Evolutionary conservation across 2,329 filamentous ascomycete genomes (phyloP).

Genomic region (Alternaria sp.): DNA sequence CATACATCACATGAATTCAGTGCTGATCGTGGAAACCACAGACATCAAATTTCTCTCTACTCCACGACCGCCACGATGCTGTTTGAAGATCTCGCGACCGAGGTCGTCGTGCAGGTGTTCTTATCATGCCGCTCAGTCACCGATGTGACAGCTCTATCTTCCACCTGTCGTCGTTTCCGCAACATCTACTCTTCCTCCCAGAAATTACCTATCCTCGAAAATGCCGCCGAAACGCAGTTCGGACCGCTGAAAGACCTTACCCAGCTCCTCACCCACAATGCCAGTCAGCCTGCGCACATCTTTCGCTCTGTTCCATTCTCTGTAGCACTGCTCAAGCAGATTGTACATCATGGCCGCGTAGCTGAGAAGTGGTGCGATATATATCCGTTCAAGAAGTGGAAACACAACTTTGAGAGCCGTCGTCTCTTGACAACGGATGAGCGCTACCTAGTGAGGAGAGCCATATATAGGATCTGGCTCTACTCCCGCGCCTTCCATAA

Average conservation of each 20-base stretch:
- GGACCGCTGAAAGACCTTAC: constrained; percentile 67
- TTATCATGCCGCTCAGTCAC: constrained; percentile 61
- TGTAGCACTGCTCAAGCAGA: constrained; percentile 63
- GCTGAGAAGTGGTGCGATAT: constrained; percentile 67
- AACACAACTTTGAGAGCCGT: constrained; percentile 63
- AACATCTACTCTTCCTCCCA: constrained; percentile 62
- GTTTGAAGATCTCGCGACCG: constrained; percentile 64
- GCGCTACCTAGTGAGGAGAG: constrained; percentile 62
- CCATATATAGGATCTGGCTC: constrained; percentile 68
- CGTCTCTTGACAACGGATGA: constrained; percentile 62
- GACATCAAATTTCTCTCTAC: not conserved
- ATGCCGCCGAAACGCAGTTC: constrained; percentile 64
- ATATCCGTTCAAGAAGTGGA: constrained; percentile 72
- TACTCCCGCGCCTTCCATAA: constrained; percentile 67
- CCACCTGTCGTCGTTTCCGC: constrained; percentile 64
- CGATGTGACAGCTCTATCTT: constrained; percentile 63
- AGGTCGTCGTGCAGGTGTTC: constrained; percentile 66
- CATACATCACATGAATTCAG: not conserved
- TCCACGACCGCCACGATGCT: constrained; percentile 55
- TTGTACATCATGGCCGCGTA: constrained; percentile 62
- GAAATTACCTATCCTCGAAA: constrained; percentile 63
- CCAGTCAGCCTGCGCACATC: constrained; percentile 65
- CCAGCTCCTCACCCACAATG: constrained; percentile 68
- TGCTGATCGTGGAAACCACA: constrained; percentile 9
- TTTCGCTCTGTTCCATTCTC: constrained; percentile 63